These are phyloP conservation scores for Sporobolomyces phaffii DNA, from an alignment of 768 basidiomycete genomes.

Conservation along the genomic window DNA sequence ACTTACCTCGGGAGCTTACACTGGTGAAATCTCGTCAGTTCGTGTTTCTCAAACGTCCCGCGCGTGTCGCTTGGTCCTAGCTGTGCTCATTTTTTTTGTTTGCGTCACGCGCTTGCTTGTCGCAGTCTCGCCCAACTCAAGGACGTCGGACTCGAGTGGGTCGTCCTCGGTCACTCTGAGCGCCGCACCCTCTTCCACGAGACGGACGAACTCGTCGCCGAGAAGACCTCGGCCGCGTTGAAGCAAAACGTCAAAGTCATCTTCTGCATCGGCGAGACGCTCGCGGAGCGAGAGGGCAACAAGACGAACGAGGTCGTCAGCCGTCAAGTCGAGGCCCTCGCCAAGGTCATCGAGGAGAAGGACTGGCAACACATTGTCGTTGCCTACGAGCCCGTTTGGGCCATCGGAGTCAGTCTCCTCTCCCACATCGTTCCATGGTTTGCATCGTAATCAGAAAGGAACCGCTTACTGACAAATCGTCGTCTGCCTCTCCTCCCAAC, in stretches of 20 bases:
- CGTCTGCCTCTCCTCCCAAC: no score
- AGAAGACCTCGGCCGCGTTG: conserved; percentile 79
- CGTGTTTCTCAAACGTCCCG: not conserved
- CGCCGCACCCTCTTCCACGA: conserved; percentile 89
- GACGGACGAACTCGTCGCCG: conserved; percentile 70
- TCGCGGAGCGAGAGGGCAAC: conserved; percentile 72
- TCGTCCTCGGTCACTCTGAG: conserved; percentile 96
- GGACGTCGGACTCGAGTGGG: conserved; percentile 80
- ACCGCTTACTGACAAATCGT: no score
- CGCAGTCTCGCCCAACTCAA: conserved; percentile 71
- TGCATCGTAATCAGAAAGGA: no score
- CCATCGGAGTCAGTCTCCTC: conserved; percentile 59
- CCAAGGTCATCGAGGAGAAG: conserved; percentile 54
- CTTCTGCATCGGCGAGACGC: conserved; percentile 92
- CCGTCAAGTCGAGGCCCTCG: conserved; percentile 70
- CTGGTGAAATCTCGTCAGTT: conserved; percentile 85
- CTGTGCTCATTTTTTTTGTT: not conserved
- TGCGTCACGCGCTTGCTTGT: not conserved
- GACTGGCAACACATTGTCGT: conserved; percentile 91
- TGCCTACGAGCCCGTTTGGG: conserved; percentile 95
- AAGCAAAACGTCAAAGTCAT: conserved; percentile 73
- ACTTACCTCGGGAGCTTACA: conserved; percentile 81
- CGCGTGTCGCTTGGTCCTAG: not conserved
- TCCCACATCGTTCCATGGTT: no score
- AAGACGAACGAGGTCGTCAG: conserved; percentile 74